phyloP scores from a whole-genome alignment of 2,329 filamentous ascomycete genomes.

The Diaporthe ilicicola region DNA sequence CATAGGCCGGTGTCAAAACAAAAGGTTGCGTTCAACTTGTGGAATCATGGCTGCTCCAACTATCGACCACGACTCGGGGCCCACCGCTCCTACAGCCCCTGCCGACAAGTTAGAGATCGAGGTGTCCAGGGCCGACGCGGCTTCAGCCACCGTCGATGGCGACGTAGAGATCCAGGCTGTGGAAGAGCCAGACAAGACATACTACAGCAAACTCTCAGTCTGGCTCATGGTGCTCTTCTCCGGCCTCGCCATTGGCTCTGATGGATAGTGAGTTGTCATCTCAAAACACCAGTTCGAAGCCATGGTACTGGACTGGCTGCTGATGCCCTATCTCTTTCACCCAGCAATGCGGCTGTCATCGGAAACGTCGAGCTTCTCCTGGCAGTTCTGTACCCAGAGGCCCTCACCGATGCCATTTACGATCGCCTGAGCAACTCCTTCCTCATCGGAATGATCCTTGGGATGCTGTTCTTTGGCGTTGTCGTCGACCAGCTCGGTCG shows the following conservation, averaged over 20 bases:
- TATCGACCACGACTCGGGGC: neutral
- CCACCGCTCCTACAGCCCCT: neutral
- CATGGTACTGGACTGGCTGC: too few relatives aligned
- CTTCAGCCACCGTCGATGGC: neutral
- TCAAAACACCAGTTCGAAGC: too few relatives aligned
- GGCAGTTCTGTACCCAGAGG: slow-evolving; percentile 51
- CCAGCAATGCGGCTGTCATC: slow-evolving; percentile 52
- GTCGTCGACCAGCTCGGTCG: slow-evolving; percentile 47
- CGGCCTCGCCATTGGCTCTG: slow-evolving; percentile 55
- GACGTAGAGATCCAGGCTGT: slow-evolving; percentile 21
- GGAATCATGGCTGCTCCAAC: neutral
- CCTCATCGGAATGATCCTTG: slow-evolving; percentile 62
- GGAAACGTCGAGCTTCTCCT: slow-evolving; percentile 54
- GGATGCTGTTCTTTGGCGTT: slow-evolving; percentile 62
- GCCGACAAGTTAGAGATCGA: slow-evolving; percentile 6
- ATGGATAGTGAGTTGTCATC: slow-evolving; percentile 47
- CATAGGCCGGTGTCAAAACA: too few relatives aligned
- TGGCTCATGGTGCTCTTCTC: slow-evolving; percentile 55
- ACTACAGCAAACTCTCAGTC: slow-evolving; percentile 50
- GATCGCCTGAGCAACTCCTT: slow-evolving; percentile 63
- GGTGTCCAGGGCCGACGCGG: slow-evolving; percentile 10
- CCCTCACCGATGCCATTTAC: slow-evolving; percentile 53
- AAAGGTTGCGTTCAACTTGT: neutral
- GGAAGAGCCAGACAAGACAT: slow-evolving; percentile 24
- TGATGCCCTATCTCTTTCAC: neutral